phyloP scores from a whole-genome alignment of 148 eudicot genomes.

The Linanthus parryae region DNA sequence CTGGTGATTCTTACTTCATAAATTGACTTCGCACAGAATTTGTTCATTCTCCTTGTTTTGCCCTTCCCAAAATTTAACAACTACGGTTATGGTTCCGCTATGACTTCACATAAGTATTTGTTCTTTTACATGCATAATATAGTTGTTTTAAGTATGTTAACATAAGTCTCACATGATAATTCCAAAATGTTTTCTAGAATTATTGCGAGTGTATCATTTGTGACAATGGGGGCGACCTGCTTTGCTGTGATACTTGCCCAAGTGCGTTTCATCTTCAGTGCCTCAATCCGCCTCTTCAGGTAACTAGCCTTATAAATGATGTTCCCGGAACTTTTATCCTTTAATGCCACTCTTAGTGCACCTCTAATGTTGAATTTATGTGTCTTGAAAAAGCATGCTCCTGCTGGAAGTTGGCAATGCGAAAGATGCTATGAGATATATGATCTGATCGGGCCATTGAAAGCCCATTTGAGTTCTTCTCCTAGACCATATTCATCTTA shows the following conservation, averaged over 20 bases:
- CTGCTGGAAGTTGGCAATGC: not conserved
- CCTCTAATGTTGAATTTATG: not conserved
- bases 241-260: not conserved
- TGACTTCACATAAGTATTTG: too few species aligned
- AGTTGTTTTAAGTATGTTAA: too few species aligned
- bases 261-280: not conserved
- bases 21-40: too few species aligned
- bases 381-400: not conserved
- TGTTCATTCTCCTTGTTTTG: too few species aligned
- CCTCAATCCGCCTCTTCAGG: constrained; percentile 1
- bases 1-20: too few species aligned
- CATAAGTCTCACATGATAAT: too few species aligned
- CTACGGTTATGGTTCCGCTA: too few species aligned
- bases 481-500: not conserved
- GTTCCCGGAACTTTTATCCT: not conserved
- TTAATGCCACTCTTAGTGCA: not conserved
- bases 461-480: not conserved
- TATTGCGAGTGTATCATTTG: not conserved
- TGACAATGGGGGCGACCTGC: constrained; percentile 1
- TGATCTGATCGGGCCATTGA: not conserved
- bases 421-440: not conserved
- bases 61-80: too few species aligned
- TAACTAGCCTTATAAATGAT: not conserved
- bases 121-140: too few species aligned
- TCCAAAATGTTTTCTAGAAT: too few species aligned